phyloP scores from a whole-genome alignment of 352 stramenopile genomes.

The Aphanomyces astaci region DNA sequence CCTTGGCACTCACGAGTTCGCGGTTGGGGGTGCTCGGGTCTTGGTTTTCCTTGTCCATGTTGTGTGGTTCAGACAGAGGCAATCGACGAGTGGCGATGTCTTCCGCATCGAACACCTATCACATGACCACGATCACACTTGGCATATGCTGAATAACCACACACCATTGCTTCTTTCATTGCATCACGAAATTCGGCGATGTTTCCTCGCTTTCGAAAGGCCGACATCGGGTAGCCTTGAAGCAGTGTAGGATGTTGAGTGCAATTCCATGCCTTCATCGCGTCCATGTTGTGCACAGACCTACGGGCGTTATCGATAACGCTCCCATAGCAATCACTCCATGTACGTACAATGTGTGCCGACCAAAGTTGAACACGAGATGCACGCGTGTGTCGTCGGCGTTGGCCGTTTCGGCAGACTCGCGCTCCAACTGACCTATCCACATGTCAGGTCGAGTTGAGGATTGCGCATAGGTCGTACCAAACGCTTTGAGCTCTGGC shows the following conservation, averaged over 20 bases:
- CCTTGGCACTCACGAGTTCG: too few species aligned
- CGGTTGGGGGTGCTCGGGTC: too few species aligned
- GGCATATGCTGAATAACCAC: background rate
- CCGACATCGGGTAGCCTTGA: background rate
- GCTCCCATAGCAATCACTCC: background rate
- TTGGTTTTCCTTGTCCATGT: too few species aligned
- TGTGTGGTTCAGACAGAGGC: background rate
- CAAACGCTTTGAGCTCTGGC: background rate
- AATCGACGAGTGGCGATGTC: background rate
- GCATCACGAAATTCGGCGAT: background rate
- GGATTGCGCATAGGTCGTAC: background rate
- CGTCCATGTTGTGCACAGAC: background rate
- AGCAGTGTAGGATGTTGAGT: background rate
- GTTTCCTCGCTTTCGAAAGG: background rate
- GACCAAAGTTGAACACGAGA: background rate
- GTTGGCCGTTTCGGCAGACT: background rate
- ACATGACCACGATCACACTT: background rate
- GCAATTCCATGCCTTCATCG: constrained; percentile 4
- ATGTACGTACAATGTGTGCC: background rate
- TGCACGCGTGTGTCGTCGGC: background rate
- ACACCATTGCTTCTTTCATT: constrained; percentile 7
- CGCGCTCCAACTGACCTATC: background rate
- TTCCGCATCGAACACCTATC: background rate
- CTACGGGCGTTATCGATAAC: background rate
- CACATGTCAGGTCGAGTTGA: background rate